Conservation (phyloP, 73 alveolate genomes). For the Paramecium octaurelia region DNA sequence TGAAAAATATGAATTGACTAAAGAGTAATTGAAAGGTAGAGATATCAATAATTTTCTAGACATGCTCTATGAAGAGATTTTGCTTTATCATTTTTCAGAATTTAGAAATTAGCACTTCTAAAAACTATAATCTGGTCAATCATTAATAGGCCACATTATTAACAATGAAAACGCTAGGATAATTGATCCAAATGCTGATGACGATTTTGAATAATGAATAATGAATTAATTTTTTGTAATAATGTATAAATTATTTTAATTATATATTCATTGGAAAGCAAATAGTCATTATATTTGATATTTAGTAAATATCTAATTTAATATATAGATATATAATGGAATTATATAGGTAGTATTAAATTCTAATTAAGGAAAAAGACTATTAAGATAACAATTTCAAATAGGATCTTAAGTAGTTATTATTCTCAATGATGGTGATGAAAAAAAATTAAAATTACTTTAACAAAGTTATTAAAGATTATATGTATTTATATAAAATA, state of each 20-base stretch:
- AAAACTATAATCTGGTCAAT: background rate
- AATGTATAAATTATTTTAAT: background rate
- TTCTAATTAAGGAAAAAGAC: too few relatives aligned
- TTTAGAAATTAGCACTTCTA: constrained; percentile 15
- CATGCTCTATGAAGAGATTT: constrained; percentile 58
- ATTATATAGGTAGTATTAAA: too few relatives aligned
- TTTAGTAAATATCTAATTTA: too few relatives aligned
- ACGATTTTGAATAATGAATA: constrained; percentile 5
- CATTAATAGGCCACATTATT: background rate
- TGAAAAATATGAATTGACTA: constrained; percentile 62
- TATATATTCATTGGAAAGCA: too few relatives aligned
- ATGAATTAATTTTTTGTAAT: background rate
- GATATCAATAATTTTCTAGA: background rate
- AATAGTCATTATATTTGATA: too few relatives aligned
- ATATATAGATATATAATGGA: too few relatives aligned
- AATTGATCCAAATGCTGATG: constrained; percentile 36
- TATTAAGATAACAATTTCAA: too few relatives aligned
- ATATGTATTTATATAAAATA: too few relatives aligned
- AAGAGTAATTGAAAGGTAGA: constrained; percentile 62
- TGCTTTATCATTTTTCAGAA: constrained; percentile 53
- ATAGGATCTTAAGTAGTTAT: too few relatives aligned
- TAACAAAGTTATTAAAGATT: too few relatives aligned
- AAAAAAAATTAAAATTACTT: too few relatives aligned
- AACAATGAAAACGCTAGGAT: background rate
- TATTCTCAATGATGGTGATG: too few relatives aligned